phyloP scores from a whole-genome alignment of 768 basidiomycete species.

The Steccherinum ochraceum region DNA sequence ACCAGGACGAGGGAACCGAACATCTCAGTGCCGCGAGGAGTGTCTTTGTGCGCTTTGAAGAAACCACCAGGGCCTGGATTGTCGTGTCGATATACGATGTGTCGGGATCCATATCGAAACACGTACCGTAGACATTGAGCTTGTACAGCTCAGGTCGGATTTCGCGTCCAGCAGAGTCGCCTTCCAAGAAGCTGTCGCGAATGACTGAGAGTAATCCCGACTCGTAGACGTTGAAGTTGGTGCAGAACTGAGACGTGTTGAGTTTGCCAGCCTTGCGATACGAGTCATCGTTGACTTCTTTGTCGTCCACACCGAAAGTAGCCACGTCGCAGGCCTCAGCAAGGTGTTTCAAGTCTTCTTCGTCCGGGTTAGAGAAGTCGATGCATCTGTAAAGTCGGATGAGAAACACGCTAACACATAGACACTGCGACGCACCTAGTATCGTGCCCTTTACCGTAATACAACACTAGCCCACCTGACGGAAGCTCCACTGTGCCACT shows the following conservation, averaged over 20 bases:
- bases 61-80: conserved; percentile 17
- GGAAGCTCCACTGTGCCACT: too few relatives aligned
- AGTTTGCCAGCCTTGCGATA: conserved; percentile 44
- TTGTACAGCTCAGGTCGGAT: conserved; percentile 34
- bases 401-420: too few relatives aligned
- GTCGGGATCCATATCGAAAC: too few relatives aligned
- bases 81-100: too few relatives aligned
- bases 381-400: conserved; percentile 10
- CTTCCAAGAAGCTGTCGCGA: conserved; percentile 22
- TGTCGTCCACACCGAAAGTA: conserved; percentile 30
- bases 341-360: conserved; percentile 21
- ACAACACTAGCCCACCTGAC: too few relatives aligned
- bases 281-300: conserved; percentile 36
- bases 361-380: conserved; percentile 7
- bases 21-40: conserved; percentile 16
- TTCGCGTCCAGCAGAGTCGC: conserved; percentile 10
- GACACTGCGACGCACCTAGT: too few relatives aligned
- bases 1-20: conserved; percentile 43
- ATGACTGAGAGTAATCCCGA: conserved; percentile 25
- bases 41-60: conserved; percentile 23
- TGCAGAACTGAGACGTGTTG: conserved; percentile 29
- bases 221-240: conserved; percentile 23
- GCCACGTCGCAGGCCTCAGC: conserved; percentile 32
- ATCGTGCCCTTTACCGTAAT: too few relatives aligned
- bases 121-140: conserved; percentile 37